Evolutionary conservation across 352 stramenopile genomes (phyloP).

Genomic region (Peronospora belbahrii): DNA sequence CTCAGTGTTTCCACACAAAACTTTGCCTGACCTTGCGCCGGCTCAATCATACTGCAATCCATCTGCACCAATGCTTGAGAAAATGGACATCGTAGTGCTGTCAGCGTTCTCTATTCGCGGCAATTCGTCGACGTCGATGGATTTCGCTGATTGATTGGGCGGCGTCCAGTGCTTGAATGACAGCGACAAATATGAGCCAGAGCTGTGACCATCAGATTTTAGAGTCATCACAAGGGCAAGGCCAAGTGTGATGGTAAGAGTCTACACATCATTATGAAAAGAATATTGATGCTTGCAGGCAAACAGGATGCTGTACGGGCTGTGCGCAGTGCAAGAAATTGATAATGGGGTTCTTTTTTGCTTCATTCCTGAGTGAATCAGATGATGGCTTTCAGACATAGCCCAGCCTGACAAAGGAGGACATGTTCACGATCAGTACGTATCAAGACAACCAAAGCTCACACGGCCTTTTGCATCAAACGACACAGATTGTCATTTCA

Average conservation of each 20-base stretch:
- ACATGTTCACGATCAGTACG: slow-evolving; percentile 2
- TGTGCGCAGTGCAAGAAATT: too few species aligned
- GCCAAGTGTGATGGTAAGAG: not conserved
- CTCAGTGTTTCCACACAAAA: not conserved
- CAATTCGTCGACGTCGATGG: slow-evolving; percentile 10
- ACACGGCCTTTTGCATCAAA: slow-evolving; percentile 16
- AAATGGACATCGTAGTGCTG: slow-evolving; percentile 17
- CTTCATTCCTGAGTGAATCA: not conserved
- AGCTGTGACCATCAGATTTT: slow-evolving; percentile 10
- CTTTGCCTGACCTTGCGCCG: not conserved
- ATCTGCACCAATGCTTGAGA: slow-evolving; percentile 11
- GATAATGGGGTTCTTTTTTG: too few species aligned
- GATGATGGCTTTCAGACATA: not conserved
- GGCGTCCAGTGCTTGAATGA: slow-evolving; percentile 3
- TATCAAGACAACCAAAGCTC: slow-evolving; percentile 4
- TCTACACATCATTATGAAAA: slow-evolving; percentile 13
- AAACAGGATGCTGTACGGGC: slow-evolving; percentile 1
- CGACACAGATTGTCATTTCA: slow-evolving; percentile 5
- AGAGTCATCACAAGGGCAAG: slow-evolving; percentile 4
- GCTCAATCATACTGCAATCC: slow-evolving; percentile 2
- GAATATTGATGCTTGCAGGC: slow-evolving; percentile 8
- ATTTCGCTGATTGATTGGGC: slow-evolving; percentile 24
- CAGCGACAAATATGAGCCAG: slow-evolving; percentile 5
- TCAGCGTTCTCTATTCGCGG: slow-evolving; percentile 17
- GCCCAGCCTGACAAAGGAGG: too few species aligned